phyloP scores from a whole-genome alignment of 106 monocot genomes.

The Dendrobium huoshanense region DNA sequence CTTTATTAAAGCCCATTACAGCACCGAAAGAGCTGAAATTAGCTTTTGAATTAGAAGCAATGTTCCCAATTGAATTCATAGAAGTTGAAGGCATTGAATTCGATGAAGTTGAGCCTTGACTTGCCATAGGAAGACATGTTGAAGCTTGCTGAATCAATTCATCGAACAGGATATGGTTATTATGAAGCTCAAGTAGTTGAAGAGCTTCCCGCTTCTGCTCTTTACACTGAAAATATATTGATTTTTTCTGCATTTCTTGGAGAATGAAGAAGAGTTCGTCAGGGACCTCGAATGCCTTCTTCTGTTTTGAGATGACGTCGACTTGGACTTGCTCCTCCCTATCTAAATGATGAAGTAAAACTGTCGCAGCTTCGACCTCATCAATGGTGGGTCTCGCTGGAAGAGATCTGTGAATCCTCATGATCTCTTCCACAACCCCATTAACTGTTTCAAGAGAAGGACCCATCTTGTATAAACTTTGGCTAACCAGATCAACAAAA shows the following conservation, averaged over 20 bases:
- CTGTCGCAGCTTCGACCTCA: slow-evolving; percentile 27
- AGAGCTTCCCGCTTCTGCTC: slow-evolving; percentile 39
- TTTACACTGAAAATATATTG: slow-evolving; percentile 11
- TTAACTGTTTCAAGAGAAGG: slow-evolving; percentile 15
- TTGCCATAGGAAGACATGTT: slow-evolving; percentile 15
- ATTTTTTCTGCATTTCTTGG: slow-evolving; percentile 32
- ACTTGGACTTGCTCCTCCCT: slow-evolving; percentile 21
- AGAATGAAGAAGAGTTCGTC: slow-evolving; percentile 37
- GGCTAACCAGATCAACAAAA: neutral
- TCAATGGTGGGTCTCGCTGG: slow-evolving; percentile 28
- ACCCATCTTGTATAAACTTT: slow-evolving; percentile 15
- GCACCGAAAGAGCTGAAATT: slow-evolving; percentile 2
- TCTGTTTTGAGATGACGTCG: slow-evolving; percentile 27
- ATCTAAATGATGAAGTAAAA: slow-evolving; percentile 18
- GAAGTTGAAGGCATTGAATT: neutral
- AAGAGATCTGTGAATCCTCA: slow-evolving; percentile 26
- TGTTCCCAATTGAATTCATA: neutral
- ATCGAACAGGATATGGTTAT: slow-evolving; percentile 22
- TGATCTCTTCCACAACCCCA: slow-evolving; percentile 29
- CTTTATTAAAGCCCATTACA: neutral
- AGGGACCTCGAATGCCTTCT: slow-evolving; percentile 22
- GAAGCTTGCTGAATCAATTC: slow-evolving; percentile 30
- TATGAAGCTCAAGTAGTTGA: slow-evolving; percentile 28
- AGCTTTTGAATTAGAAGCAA: neutral
- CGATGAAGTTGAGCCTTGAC: neutral